These are phyloP conservation scores for Neodidymelliopsis sp. DNA, from an alignment of 2,329 filamentous ascomycete genomes.

Conservation along the genomic window DNA sequence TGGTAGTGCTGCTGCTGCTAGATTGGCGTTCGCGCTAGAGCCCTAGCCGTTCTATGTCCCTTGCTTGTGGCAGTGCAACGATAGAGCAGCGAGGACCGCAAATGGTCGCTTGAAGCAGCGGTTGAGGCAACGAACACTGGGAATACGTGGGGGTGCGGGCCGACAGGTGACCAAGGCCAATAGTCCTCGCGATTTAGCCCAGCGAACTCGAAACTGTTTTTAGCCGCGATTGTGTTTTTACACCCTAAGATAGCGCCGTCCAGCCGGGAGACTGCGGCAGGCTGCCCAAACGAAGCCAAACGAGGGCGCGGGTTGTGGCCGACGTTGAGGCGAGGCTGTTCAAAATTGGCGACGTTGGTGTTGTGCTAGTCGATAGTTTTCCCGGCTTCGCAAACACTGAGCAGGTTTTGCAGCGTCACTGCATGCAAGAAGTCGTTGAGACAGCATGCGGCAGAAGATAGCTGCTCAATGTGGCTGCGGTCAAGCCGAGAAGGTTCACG, in stretches of 20 bases:
- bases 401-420: slow-evolving; percentile 4
- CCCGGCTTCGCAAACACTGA: neutral
- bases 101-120: neutral
- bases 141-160: slow-evolving; percentile 6
- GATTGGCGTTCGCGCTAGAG: neutral
- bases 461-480: slow-evolving; percentile 5
- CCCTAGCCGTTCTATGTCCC: neutral
- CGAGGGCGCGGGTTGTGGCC: no score
- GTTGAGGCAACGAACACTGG: slow-evolving; percentile 11
- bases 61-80: slow-evolving; percentile 18
- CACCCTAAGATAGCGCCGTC: neutral
- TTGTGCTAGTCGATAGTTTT: neutral
- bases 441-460: slow-evolving; percentile 12
- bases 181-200: slow-evolving; percentile 12
- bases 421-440: slow-evolving; percentile 10
- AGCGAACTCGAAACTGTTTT: neutral
- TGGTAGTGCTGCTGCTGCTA: slow-evolving; percentile 2
- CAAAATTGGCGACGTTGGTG: no score
- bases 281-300: no score
- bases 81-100: slow-evolving; percentile 11
- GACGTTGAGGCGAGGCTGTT: neutral
- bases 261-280: neutral
- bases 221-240: neutral
- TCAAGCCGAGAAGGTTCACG: slow-evolving; percentile 6
- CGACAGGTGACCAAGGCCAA: neutral